Evolutionary conservation across 192 early-diverging fungal genomes (phyloP).

Genomic region (Pilobolus umbonatus): DNA sequence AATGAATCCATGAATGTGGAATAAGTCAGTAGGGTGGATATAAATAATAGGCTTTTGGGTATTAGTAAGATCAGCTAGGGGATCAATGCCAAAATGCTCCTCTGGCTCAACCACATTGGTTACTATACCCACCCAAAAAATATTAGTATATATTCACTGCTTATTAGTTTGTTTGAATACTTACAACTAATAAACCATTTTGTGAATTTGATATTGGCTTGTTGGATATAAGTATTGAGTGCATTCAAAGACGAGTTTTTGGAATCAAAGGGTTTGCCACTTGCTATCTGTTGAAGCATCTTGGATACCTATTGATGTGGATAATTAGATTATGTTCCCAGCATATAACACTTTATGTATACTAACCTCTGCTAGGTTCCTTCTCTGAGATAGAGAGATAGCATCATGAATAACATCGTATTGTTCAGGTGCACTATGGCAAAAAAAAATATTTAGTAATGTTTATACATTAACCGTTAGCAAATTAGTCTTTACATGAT

Average conservation of each 20-base stretch:
- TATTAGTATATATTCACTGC: background rate
- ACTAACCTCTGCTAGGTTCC: conserved; percentile 85
- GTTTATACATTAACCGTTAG: background rate
- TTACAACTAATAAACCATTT: conserved; percentile 80
- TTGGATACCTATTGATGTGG: conserved; percentile 61
- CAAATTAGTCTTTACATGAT: conserved; percentile 70
- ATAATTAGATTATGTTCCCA: background rate
- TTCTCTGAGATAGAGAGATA: conserved; percentile 85
- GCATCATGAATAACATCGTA: conserved; percentile 90
- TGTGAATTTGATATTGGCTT: conserved; percentile 74
- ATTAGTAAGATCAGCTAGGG: conserved; percentile 73
- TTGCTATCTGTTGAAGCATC: conserved; percentile 94
- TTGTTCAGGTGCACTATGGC: conserved; percentile 81
- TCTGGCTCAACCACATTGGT: conserved; percentile 85
- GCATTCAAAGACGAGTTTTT: conserved; percentile 67
- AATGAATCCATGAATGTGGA: conserved; percentile 80
- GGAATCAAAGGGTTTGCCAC: conserved; percentile 69
- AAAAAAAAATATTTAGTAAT: background rate
- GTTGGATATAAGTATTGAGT: conserved; percentile 78
- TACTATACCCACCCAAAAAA: conserved; percentile 42
- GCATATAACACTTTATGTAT: too few relatives aligned
- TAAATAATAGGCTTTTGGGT: conserved; percentile 84
- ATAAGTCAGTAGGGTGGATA: conserved; percentile 89
- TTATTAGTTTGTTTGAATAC: background rate
- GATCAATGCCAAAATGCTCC: conserved; percentile 86